A percentile compares a stretch with the other conserved stretches of the same genome.
Conservation (phyloP, 2,329 filamentous ascomycete species). For the Neonectria faginata region DNA sequence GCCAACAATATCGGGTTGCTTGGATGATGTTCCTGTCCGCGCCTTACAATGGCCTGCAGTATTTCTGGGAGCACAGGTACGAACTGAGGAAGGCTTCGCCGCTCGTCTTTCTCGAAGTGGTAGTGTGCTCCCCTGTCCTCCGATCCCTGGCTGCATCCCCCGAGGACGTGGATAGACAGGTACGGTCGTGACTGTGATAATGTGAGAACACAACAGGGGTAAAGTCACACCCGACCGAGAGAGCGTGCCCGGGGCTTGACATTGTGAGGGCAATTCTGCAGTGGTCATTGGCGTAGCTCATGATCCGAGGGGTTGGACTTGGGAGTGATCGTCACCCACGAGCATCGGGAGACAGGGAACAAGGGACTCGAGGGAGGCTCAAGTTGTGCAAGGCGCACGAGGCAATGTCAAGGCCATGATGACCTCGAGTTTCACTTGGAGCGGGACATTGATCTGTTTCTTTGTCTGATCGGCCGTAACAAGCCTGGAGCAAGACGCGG, state of each 20-base stretch:
- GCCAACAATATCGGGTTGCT: conserved; percentile 3
- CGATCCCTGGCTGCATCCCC: conserved; percentile 11
- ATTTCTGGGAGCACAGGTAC: conserved; percentile 9
- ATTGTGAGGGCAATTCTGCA: not conserved
- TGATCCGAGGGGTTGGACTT: conserved; percentile 9
- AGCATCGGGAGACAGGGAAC: not conserved
- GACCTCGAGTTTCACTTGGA: conserved; percentile 14
- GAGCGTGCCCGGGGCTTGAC: not conserved
- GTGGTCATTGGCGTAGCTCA: conserved; percentile 1
- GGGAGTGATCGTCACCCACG: conserved; percentile 2
- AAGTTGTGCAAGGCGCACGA: conserved; percentile 8
- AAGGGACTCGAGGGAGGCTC: conserved; percentile 1
- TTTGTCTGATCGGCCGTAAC: not conserved
- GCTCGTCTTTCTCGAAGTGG: not conserved
- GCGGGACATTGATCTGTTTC: conserved; percentile 10
- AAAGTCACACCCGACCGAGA: not conserved
- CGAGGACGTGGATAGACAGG: not conserved
- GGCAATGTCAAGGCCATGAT: conserved; percentile 6
- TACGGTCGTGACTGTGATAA: not conserved
- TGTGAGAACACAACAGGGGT: not conserved
- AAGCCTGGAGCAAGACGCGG: conserved; percentile 5
- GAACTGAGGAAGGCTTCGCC: conserved; percentile 3
- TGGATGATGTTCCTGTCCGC: not conserved
- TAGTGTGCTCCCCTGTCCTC: conserved; percentile 5
- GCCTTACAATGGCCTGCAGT: conserved; percentile 6